Percentiles rank a stretch among this genome's conserved stretches.
These are phyloP conservation scores for Ramularia endophylla DNA, from an alignment of 2,329 filamentous ascomycete species.

Conservation along the genomic window DNA sequence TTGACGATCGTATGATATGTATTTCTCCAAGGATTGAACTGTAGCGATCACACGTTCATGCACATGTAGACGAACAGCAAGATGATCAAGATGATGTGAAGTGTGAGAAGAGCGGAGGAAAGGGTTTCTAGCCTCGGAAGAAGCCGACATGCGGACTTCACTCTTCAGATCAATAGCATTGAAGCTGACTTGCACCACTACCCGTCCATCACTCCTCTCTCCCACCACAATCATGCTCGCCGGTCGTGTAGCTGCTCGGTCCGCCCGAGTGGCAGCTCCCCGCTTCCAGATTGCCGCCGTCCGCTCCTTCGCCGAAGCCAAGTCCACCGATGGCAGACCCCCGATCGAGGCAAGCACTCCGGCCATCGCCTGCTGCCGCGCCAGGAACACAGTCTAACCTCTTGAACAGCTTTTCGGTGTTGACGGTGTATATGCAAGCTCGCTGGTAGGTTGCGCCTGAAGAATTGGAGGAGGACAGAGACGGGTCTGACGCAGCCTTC, in stretches of 20 bases:
- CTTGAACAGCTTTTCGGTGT: constrained; percentile 70
- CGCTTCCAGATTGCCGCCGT: constrained; percentile 58
- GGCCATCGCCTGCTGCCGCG: background rate
- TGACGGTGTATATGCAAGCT: constrained; percentile 97
- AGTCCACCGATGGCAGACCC: constrained; percentile 62
- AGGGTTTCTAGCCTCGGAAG: too few species aligned
- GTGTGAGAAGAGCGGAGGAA: too few species aligned
- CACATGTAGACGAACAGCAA: too few species aligned
- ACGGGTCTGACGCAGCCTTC: constrained; percentile 6
- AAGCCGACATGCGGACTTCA: too few species aligned
- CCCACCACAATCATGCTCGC: constrained; percentile 47
- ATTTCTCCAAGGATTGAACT: too few species aligned
- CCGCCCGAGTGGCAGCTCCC: constrained; percentile 50
- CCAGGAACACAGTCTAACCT: background rate
- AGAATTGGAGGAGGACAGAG: background rate
- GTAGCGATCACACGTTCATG: too few species aligned
- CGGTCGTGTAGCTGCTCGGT: constrained; percentile 50
- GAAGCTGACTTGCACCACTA: background rate
- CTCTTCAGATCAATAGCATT: too few species aligned
- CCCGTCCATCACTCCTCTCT: constrained; percentile 6
- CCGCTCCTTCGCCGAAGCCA: constrained; percentile 69
- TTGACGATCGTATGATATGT: too few species aligned
- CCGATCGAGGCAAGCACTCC: constrained; percentile 52
- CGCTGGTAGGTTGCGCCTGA: constrained; percentile 68
- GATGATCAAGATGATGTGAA: too few species aligned